phyloP scores from a whole-genome alignment of 306 rosid genomes.

The Vigna unguiculata region DNA sequence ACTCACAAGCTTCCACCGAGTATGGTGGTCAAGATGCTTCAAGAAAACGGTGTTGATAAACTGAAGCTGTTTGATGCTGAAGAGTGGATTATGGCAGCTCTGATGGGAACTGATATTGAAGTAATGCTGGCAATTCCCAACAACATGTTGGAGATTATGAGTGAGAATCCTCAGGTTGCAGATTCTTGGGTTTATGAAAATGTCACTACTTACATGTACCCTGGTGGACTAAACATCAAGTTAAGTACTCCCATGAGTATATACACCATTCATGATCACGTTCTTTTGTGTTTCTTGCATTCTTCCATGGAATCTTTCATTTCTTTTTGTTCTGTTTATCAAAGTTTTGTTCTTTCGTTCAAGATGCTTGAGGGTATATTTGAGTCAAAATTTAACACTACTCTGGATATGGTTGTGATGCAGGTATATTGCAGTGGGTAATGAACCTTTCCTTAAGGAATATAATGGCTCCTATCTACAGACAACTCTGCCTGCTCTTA shows the following conservation, averaged over 20 bases:
- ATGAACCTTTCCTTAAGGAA: slow-evolving; percentile 88
- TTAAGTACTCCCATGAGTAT: slow-evolving; percentile 50
- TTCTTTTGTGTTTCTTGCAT: neutral
- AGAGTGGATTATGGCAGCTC: slow-evolving; percentile 75
- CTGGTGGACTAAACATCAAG: slow-evolving; percentile 93
- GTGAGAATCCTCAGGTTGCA: slow-evolving; percentile 68
- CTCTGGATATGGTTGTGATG: slow-evolving; percentile 37
- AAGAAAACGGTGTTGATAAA: slow-evolving; percentile 71
- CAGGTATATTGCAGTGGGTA: slow-evolving; percentile 96
- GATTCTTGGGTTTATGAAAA: slow-evolving; percentile 89
- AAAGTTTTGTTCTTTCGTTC: neutral
- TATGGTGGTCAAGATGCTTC: slow-evolving; percentile 76
- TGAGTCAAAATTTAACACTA: slow-evolving; percentile 1
- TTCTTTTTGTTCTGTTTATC: neutral
- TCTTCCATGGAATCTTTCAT: slow-evolving; percentile 19
- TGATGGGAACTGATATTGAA: slow-evolving; percentile 76
- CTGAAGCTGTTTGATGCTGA: slow-evolving; percentile 91
- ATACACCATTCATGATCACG: slow-evolving; percentile 6
- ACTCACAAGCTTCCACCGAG: slow-evolving; percentile 73
- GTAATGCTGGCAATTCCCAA: slow-evolving; percentile 92
- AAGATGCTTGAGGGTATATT: slow-evolving; percentile 1
- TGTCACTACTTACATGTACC: slow-evolving; percentile 72
- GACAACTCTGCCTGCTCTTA: slow-evolving; percentile 78
- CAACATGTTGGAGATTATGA: slow-evolving; percentile 68
- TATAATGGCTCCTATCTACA: slow-evolving; percentile 74